phyloP scores from a whole-genome alignment of 31 red algal species.

The Odonthalia washingtoniensis region DNA sequence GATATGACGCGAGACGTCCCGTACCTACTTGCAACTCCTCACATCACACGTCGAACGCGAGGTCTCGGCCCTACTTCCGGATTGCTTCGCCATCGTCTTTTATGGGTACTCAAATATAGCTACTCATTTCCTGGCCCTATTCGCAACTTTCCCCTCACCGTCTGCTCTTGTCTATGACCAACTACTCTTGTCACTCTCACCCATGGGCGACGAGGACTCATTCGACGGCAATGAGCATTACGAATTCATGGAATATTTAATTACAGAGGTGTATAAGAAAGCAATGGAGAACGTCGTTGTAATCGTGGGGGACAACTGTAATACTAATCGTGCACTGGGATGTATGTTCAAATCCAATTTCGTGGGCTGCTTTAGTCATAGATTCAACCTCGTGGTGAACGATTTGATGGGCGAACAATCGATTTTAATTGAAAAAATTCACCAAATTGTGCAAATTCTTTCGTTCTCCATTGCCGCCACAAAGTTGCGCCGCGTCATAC shows the following conservation, averaged over 20 bases:
- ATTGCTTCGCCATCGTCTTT: too few relatives aligned
- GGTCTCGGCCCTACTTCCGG: too few relatives aligned
- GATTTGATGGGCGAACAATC: neutral
- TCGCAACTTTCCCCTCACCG: neutral
- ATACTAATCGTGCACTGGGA: neutral
- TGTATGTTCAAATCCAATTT: neutral
- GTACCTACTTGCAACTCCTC: too few relatives aligned
- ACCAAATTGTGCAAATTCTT: neutral
- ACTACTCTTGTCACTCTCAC: neutral
- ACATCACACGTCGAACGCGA: too few relatives aligned
- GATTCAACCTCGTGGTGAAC: neutral
- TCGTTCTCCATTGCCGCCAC: neutral
- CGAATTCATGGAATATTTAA: neutral
- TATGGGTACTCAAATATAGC: too few relatives aligned
- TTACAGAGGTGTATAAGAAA: neutral
- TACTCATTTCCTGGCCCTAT: too few relatives aligned
- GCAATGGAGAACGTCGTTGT: neutral
- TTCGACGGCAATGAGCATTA: neutral
- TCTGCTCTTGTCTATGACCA: neutral
- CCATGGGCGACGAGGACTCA: neutral
- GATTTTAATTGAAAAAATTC: neutral
- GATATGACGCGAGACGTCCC: too few relatives aligned
- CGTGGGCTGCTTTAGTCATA: neutral
- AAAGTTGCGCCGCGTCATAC: neutral
- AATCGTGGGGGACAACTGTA: neutral